Conservation (phyloP, 1,139 yeast species). For the Chernovozyma sophiae-reginae region DNA sequence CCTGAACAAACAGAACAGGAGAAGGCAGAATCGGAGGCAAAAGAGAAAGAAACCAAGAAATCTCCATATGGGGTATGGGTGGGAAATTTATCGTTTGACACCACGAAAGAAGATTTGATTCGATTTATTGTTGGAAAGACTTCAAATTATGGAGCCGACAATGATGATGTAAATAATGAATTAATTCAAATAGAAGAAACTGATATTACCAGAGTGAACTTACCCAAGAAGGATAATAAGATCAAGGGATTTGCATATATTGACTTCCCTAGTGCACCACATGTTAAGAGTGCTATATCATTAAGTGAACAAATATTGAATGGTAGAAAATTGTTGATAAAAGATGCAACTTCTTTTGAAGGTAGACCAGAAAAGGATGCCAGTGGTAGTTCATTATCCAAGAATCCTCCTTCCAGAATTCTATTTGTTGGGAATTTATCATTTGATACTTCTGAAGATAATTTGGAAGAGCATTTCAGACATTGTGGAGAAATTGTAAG, state of each 20-base stretch:
- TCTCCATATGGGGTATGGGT: conserved; percentile 84
- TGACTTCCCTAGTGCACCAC: conserved; percentile 65
- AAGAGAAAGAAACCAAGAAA: conserved; percentile 27
- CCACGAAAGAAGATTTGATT: conserved; percentile 68
- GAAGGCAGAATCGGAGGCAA: conserved; percentile 21
- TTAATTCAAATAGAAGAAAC: conserved; percentile 38
- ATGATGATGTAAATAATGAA: conserved; percentile 31
- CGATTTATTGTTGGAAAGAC: conserved; percentile 65
- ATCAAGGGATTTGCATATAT: conserved; percentile 89
- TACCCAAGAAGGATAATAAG: conserved; percentile 61
- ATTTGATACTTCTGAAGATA: conserved; percentile 85
- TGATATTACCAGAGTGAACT: conserved; percentile 58
- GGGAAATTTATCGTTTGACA: conserved; percentile 86
- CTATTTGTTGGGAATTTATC: conserved; percentile 90
- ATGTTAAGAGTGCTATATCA: conserved; percentile 60
- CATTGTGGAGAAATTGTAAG: conserved; percentile 76
- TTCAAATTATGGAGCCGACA: conserved; percentile 19
- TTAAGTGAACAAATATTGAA: conserved; percentile 70
- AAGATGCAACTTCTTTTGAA: conserved; percentile 74
- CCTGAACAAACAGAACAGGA: conserved; percentile 21
- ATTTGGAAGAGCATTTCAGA: conserved; percentile 72
- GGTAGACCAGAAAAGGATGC: conserved; percentile 75
- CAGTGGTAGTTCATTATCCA: conserved; percentile 33
- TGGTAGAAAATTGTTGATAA: conserved; percentile 83
- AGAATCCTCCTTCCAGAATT: conserved; percentile 85